Percentiles rank a stretch among this genome's conserved stretches.
Evolutionary conservation across 2,329 filamentous ascomycete genomes (phyloP).

Genomic region (Aspergillus latus): DNA sequence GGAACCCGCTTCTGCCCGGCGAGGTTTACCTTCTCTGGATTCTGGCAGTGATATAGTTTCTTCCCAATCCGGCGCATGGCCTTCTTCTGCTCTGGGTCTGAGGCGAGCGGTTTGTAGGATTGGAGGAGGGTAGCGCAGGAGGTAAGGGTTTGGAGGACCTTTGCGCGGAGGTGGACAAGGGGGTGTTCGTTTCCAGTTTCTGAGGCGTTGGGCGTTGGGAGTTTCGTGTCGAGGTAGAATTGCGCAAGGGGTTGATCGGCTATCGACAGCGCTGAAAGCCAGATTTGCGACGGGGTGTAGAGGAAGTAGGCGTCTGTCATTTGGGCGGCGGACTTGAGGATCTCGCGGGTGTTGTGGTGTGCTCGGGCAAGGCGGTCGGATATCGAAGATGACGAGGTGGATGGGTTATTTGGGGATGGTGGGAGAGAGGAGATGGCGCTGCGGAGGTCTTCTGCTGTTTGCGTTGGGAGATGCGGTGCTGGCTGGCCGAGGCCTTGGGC

Average conservation of each 20-base stretch:
- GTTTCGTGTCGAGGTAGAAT: conserved; percentile 47
- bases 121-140: conserved; percentile 42
- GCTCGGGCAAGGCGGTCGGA: conserved; percentile 58
- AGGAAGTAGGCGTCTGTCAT: conserved; percentile 97
- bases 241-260: conserved; percentile 59
- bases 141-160: conserved; percentile 38
- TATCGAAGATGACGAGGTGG: conserved; percentile 28
- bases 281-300: conserved; percentile 91
- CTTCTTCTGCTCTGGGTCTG: conserved; percentile 43
- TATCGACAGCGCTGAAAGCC: conserved; percentile 75
- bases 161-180: conserved; percentile 36
- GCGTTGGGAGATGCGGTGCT: conserved; percentile 29
- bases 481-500: conserved; percentile 58
- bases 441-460: conserved; percentile 34
- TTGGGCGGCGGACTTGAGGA: conserved; percentile 75
- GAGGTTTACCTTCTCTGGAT: conserved; percentile 48
- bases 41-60: conserved; percentile 51
- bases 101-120: conserved; percentile 39
- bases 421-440: conserved; percentile 33
- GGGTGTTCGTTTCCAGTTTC: conserved; percentile 18
- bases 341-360: conserved; percentile 69
- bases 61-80: conserved; percentile 49
- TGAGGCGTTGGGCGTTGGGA: conserved; percentile 22
- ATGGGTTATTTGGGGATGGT: conserved; percentile 22
- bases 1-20: conserved; percentile 45